Percentiles rank a stretch among this genome's conserved stretches.
Evolutionary conservation across 495 filamentous ascomycete genomes (phyloP).

Genomic region (Aspergillus baeticus): DNA sequence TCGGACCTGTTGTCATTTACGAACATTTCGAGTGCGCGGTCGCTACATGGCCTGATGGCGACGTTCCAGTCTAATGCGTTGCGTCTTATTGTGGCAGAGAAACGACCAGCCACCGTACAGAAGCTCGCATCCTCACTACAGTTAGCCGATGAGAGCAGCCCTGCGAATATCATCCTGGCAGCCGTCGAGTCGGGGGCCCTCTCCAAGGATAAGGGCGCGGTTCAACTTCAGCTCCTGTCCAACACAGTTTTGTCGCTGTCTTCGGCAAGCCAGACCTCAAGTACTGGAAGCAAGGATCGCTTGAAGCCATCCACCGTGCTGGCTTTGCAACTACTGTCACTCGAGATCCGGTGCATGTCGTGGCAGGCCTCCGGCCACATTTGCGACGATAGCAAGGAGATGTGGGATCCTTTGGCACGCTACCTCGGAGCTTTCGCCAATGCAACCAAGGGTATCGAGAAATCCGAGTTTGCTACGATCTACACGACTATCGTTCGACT

Average conservation of each 20-base stretch:
- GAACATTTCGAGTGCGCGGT: slow-evolving; percentile 33
- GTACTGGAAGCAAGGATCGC: slow-evolving; percentile 40
- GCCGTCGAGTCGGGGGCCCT: slow-evolving; percentile 45
- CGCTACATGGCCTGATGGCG: slow-evolving; percentile 37
- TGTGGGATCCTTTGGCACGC: slow-evolving; percentile 65
- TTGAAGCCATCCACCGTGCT: slow-evolving; percentile 60
- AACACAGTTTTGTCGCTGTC: slow-evolving; percentile 65
- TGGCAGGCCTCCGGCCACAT: slow-evolving; percentile 73
- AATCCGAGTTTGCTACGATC: slow-evolving; percentile 38
- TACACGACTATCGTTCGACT: slow-evolving; percentile 41
- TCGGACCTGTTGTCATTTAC: slow-evolving; percentile 64
- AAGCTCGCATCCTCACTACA: slow-evolving; percentile 44
- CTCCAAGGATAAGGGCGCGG: slow-evolving; percentile 57
- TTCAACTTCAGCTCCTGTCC: slow-evolving; percentile 68
- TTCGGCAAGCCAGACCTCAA: slow-evolving; percentile 33
- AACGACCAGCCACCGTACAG: slow-evolving; percentile 49
- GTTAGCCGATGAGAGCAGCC: slow-evolving; percentile 56
- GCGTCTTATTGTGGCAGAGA: slow-evolving; percentile 44
- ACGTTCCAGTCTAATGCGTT: slow-evolving; percentile 48
- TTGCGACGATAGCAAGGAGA: slow-evolving; percentile 64
- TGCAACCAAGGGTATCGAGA: slow-evolving; percentile 43
- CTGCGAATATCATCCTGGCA: slow-evolving; percentile 58
- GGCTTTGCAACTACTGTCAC: slow-evolving; percentile 63
- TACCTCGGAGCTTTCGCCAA: slow-evolving; percentile 63
- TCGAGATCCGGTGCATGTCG: slow-evolving; percentile 64